phyloP scores from a whole-genome alignment of 2,329 filamentous ascomycete genomes.

The Claviceps cyperi region DNA sequence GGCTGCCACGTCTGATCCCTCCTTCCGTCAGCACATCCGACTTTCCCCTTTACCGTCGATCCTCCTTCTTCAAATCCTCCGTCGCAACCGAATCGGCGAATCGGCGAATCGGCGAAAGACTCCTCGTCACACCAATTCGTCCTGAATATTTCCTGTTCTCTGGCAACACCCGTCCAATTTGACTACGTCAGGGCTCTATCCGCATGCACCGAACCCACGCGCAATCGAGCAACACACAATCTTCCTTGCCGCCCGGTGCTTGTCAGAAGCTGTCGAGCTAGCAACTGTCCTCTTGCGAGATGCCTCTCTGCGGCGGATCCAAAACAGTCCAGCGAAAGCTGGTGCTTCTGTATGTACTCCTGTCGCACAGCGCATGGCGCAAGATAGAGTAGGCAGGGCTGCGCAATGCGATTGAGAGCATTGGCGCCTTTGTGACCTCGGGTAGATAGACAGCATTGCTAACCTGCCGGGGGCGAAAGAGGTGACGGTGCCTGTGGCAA shows the following conservation, averaged over 20 bases:
- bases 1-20: not conserved
- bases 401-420: not conserved
- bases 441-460: not conserved
- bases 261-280: not conserved
- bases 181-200: not conserved
- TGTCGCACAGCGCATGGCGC: not conserved
- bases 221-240: not conserved
- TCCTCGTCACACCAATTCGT: not conserved
- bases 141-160: not conserved
- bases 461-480: constrained; percentile 30
- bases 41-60: not conserved
- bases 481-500: constrained; percentile 95
- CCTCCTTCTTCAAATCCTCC: not conserved
- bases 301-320: constrained; percentile 47
- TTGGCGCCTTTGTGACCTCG: not conserved
- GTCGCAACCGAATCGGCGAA: not conserved
- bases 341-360: constrained; percentile 56
- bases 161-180: not conserved
- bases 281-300: not conserved
- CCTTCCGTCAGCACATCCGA: not conserved
- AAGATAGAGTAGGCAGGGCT: not conserved
- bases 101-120: not conserved
- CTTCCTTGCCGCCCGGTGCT: not conserved
- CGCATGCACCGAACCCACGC: not conserved
- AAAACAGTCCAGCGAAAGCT: constrained; percentile 94